Evolutionary conservation across 305 asterid genomes (phyloP).

Genomic region (Lippia alba): DNA sequence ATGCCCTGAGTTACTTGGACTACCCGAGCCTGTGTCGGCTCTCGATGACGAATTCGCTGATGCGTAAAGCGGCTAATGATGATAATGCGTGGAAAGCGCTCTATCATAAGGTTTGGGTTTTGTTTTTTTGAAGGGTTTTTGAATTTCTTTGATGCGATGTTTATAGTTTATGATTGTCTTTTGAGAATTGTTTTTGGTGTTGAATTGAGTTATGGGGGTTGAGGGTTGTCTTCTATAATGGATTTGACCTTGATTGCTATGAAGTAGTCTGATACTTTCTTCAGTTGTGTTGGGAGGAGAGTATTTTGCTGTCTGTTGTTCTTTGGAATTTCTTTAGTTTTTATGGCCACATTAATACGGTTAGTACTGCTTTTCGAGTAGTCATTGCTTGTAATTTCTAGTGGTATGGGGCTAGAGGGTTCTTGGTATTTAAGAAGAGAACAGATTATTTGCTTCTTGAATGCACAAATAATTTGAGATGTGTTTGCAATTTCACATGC

Average conservation of each 20-base stretch:
- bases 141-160: neutral
- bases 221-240: neutral
- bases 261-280: too few species aligned
- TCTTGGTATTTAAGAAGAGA: constrained; percentile 18
- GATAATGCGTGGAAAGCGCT: constrained; percentile 97
- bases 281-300: neutral
- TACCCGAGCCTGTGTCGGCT: constrained; percentile 92
- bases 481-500: neutral
- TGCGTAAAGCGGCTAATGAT: constrained; percentile 95
- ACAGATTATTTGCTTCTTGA: neutral
- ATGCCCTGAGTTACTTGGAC: constrained; percentile 94
- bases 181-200: constrained; percentile 14
- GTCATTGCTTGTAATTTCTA: neutral
- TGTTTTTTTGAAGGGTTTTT: neutral
- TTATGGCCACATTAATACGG: neutral
- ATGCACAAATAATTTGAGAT: constrained; percentile 3
- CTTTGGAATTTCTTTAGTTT: neutral
- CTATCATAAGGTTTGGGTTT: constrained; percentile 73
- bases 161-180: constrained; percentile 15
- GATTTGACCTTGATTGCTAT: too few species aligned
- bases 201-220: neutral
- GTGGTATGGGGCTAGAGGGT: neutral
- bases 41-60: constrained; percentile 93
- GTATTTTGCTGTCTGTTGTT: neutral
- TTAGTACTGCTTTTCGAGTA: neutral